phyloP scores from a whole-genome alignment of 805 yeast genomes.

The Candida quercuum region DNA sequence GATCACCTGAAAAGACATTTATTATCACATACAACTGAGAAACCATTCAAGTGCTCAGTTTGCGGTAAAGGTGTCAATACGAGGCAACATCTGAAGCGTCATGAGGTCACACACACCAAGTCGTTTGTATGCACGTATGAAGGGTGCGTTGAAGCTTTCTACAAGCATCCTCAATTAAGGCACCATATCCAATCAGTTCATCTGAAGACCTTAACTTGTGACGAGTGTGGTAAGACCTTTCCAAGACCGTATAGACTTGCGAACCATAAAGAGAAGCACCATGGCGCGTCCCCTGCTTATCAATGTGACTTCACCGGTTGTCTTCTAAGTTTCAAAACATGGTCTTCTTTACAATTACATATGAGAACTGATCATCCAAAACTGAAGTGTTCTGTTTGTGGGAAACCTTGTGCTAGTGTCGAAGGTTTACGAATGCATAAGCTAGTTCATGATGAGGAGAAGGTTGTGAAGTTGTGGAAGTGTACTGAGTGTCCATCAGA shows the following conservation, averaged over 20 bases:
- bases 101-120: slow-evolving; percentile 73
- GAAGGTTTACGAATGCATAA: slow-evolving; percentile 68
- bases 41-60: slow-evolving; percentile 65
- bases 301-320: slow-evolving; percentile 64
- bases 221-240: slow-evolving; percentile 59
- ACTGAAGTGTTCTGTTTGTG: slow-evolving; percentile 58
- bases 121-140: slow-evolving; percentile 57
- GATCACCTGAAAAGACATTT: slow-evolving; percentile 77
- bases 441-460: slow-evolving; percentile 56
- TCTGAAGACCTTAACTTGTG: slow-evolving; percentile 46
- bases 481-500: slow-evolving; percentile 51
- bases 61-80: slow-evolving; percentile 85
- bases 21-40: slow-evolving; percentile 56
- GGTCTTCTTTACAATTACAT: slow-evolving; percentile 73
- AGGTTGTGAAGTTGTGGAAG: slow-evolving; percentile 44
- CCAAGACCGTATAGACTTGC: slow-evolving; percentile 59
- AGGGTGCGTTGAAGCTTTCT: slow-evolving; percentile 62
- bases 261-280: slow-evolving; percentile 62
- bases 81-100: slow-evolving; percentile 75
- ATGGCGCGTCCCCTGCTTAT: slow-evolving; percentile 49
- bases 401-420: slow-evolving; percentile 67
- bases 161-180: slow-evolving; percentile 69
- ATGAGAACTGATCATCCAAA: slow-evolving; percentile 69
- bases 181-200: slow-evolving; percentile 69
- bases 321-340: slow-evolving; percentile 52